Conservation (phyloP, 2,329 filamentous ascomycete species). For the Ophiostoma angusticollis region DNA sequence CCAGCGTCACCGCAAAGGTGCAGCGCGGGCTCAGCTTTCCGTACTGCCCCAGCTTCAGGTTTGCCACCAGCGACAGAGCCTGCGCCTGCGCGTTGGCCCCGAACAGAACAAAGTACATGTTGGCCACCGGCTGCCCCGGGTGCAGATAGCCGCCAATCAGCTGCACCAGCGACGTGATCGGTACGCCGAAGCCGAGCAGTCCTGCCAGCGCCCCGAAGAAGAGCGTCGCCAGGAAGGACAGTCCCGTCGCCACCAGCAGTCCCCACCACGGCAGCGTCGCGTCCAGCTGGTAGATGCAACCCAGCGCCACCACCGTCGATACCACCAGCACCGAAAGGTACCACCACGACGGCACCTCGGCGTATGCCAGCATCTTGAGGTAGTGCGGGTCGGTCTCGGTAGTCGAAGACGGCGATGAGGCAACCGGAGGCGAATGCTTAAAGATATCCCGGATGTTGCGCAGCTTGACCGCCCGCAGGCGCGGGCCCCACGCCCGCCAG, state of each 20-base stretch:
- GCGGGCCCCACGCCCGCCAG: slow-evolving; percentile 7
- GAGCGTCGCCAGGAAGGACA: slow-evolving; percentile 24
- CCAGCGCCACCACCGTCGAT: slow-evolving; percentile 24
- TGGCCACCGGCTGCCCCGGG: slow-evolving; percentile 26
- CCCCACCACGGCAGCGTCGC: slow-evolving; percentile 29
- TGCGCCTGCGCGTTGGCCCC: slow-evolving; percentile 23
- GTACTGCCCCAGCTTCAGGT: slow-evolving; percentile 27
- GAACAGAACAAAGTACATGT: slow-evolving; percentile 31
- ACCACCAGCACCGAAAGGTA: slow-evolving; percentile 20
- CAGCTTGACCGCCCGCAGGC: too few species aligned
- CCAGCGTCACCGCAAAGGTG: slow-evolving; percentile 31
- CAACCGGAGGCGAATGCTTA: too few species aligned
- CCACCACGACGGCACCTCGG: slow-evolving; percentile 13
- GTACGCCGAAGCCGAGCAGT: slow-evolving; percentile 28
- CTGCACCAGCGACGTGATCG: slow-evolving; percentile 26
- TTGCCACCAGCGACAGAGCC: slow-evolving; percentile 20
- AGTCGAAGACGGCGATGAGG: too few species aligned
- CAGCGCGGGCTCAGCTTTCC: slow-evolving; percentile 26
- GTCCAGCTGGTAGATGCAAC: slow-evolving; percentile 24
- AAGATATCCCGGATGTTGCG: too few species aligned
- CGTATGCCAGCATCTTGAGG: slow-evolving; percentile 12
- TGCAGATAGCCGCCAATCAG: slow-evolving; percentile 37
- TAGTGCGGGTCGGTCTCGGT: slow-evolving; percentile 22
- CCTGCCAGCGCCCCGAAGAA: slow-evolving; percentile 28
- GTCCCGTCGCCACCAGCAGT: slow-evolving; percentile 25